Evolutionary conservation across 2,329 filamentous ascomycete species (phyloP).

Genomic region (Penicillium sp.): DNA sequence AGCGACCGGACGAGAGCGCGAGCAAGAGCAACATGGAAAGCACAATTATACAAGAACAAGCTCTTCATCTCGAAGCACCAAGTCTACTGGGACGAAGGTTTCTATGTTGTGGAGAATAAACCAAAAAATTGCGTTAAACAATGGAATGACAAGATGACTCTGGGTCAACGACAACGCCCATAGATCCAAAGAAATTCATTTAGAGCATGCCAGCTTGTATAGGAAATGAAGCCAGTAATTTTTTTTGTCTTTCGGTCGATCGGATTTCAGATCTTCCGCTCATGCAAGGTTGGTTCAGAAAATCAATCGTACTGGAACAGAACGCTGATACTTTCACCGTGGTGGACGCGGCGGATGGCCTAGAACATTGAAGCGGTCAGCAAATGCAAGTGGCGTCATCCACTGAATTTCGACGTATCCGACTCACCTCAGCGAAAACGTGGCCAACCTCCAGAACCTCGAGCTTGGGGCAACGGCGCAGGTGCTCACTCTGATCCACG

Average conservation of each 20-base stretch:
- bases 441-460: constrained; percentile 87
- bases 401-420: constrained; percentile 3
- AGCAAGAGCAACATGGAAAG: constrained; percentile 17
- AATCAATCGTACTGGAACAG: constrained; percentile 80
- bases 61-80: constrained; percentile 22
- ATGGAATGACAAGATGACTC: constrained; percentile 12
- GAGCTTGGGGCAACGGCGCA: constrained; percentile 77
- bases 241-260: background rate
- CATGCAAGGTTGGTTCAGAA: constrained; percentile 6
- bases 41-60: constrained; percentile 22
- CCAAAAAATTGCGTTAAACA: constrained; percentile 6
- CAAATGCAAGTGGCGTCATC: constrained; percentile 15
- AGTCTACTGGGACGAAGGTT: constrained; percentile 27
- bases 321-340: constrained; percentile 96
- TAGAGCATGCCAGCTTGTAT: constrained; percentile 15
- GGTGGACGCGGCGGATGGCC: constrained; percentile 92
- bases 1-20: background rate
- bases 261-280: background rate
- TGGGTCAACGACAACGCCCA: constrained; percentile 20
- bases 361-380: constrained; percentile 41
- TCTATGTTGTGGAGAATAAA: constrained; percentile 19
- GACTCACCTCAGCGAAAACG: constrained; percentile 80
- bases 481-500: constrained; percentile 84
- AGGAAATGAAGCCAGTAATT: constrained; percentile 13
- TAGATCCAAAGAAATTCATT: constrained; percentile 27